A percentile compares a stretch with the other conserved stretches of the same genome.
phyloP scores from a whole-genome alignment of 2,329 filamentous ascomycete species.

The Diaporthe longicolla region DNA sequence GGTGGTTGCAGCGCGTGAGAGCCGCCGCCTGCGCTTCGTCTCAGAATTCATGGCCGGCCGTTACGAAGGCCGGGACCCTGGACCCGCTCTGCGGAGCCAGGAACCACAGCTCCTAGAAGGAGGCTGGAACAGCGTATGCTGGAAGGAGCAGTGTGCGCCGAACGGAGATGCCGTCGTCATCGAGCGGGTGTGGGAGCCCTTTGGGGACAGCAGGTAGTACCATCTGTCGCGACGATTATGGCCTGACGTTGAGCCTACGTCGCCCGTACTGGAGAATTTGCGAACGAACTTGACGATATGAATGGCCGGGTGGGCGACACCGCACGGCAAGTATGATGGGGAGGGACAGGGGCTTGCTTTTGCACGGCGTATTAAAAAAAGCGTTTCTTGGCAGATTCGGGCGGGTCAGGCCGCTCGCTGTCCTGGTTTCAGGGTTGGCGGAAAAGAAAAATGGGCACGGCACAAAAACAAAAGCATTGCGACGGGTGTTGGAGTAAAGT shows the following conservation, averaged over 20 bases:
- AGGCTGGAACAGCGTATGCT: constrained; percentile 63
- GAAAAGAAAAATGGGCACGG: constrained; percentile 32
- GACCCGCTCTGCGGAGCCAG: constrained; percentile 53
- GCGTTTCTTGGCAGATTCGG: constrained; percentile 27
- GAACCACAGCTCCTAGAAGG: constrained; percentile 56
- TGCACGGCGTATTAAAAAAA: constrained; percentile 38
- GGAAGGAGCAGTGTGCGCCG: constrained; percentile 60
- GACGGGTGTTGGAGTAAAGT: constrained; percentile 43
- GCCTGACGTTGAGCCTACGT: constrained; percentile 28
- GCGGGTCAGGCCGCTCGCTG: constrained; percentile 35
- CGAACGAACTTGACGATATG: constrained; percentile 25
- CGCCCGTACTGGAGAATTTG: constrained; percentile 10
- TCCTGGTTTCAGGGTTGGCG: constrained; percentile 39
- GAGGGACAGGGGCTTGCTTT: constrained; percentile 20
- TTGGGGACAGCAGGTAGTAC: constrained; percentile 43
- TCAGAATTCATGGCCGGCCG: constrained; percentile 36
- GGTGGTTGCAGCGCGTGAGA: constrained; percentile 71
- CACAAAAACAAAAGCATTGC: constrained; percentile 43
- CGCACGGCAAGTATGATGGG: neutral
- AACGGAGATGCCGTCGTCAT: constrained; percentile 59
- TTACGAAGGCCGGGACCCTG: constrained; percentile 26
- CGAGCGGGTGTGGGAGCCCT: constrained; percentile 61
- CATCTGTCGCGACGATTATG: constrained; percentile 26
- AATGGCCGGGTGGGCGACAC: constrained; percentile 9
- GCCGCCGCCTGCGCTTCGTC: constrained; percentile 59